Evolutionary conservation across 176 grass and related monocot species (phyloP).

Genomic region (Thinopyrum elongatum): DNA sequence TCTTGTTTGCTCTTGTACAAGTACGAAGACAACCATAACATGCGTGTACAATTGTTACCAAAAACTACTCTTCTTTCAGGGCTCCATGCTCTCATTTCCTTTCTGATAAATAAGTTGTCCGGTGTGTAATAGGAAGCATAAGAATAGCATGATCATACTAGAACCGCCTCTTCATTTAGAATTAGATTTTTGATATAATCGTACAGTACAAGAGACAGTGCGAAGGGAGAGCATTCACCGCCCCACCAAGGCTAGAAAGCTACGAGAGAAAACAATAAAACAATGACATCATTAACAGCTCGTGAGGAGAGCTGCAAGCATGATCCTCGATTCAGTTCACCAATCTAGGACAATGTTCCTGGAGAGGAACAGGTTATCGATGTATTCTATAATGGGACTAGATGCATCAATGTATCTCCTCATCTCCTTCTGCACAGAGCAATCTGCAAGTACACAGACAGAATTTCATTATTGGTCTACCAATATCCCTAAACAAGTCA

Average conservation of each 20-base stretch:
- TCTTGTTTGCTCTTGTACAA: not conserved
- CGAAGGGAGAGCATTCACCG: conserved; percentile 30
- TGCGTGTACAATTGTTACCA: not conserved
- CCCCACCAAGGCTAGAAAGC: conserved; percentile 38
- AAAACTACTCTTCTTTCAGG: not conserved
- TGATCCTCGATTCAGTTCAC: conserved; percentile 52
- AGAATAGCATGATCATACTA: conserved; percentile 26
- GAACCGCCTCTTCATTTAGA: not conserved
- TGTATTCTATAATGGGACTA: conserved; percentile 84
- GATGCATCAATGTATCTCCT: conserved; percentile 87
- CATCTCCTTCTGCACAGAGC: conserved; percentile 85
- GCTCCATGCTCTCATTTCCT: no score
- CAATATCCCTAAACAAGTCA: not conserved
- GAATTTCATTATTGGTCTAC: not conserved
- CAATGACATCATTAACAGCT: conserved; percentile 35
- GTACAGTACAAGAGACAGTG: conserved; percentile 25
- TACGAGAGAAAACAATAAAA: conserved; percentile 33
- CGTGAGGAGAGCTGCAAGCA: conserved; percentile 9
- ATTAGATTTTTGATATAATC: conserved; percentile 29
- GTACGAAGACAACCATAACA: not conserved
- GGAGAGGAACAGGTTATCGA: conserved; percentile 90
- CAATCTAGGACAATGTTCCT: conserved; percentile 90
- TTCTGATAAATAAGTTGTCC: no score
- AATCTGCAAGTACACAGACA: conserved; percentile 51
- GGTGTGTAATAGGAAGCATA: not conserved